These are phyloP conservation scores for Stentor coeruleus DNA, from an alignment of 73 alveolate genomes.

Conservation along the genomic window DNA sequence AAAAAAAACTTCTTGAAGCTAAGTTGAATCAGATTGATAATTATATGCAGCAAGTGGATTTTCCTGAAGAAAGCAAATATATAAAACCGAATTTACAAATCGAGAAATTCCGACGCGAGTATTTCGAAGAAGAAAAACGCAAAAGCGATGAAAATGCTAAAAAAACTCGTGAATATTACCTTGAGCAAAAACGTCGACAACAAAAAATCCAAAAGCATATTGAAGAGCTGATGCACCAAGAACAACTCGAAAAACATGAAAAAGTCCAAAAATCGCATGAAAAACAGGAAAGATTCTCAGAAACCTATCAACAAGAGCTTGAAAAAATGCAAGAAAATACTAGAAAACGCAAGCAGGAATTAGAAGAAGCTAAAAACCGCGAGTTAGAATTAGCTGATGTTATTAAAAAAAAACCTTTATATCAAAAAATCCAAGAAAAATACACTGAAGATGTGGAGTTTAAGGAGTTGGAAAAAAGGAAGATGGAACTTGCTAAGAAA, in stretches of 20 bases:
- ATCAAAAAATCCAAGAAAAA: conserved; percentile 21
- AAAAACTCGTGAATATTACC: conserved; percentile 1
- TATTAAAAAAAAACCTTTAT: neutral
- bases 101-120: neutral
- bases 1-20: neutral
- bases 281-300: neutral
- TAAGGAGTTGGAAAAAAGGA: neutral
- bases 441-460: neutral
- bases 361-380: neutral
- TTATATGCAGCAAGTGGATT: neutral
- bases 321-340: conserved; percentile 3
- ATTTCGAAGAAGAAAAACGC: neutral
- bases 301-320: neutral
- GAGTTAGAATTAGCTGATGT: neutral
- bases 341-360: neutral
- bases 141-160: conserved; percentile 7
- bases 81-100: conserved; percentile 7
- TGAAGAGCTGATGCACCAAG: neutral
- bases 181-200: neutral
- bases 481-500: conserved; percentile 2
- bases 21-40: neutral
- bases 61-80: neutral
- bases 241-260: neutral
- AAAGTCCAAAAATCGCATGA: neutral
- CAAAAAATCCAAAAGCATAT: conserved; percentile 1